A percentile compares a stretch with the other conserved stretches of the same genome.
phyloP scores from a whole-genome alignment of 805 yeast species.

The Schwanniomyces vanrijiae region DNA sequence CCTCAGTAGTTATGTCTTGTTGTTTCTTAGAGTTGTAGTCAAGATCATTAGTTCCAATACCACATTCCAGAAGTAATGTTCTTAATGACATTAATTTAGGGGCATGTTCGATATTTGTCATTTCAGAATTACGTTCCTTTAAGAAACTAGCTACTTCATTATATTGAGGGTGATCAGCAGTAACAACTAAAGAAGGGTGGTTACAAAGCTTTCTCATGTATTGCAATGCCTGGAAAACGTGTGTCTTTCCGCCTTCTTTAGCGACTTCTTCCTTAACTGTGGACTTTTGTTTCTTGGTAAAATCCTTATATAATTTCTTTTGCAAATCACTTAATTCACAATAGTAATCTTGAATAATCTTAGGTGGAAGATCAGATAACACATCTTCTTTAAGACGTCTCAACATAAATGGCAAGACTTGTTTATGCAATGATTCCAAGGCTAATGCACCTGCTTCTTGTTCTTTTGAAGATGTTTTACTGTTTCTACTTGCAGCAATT shows the following conservation, averaged over 20 bases:
- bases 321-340: slow-evolving; percentile 94
- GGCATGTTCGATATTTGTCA: slow-evolving; percentile 79
- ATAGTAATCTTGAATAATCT: slow-evolving; percentile 96
- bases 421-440: slow-evolving; percentile 92
- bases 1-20: slow-evolving; percentile 45
- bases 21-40: slow-evolving; percentile 30
- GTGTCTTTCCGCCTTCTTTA: slow-evolving; percentile 65
- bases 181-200: slow-evolving; percentile 89
- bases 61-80: slow-evolving; percentile 85
- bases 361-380: slow-evolving; percentile 93
- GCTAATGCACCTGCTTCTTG: slow-evolving; percentile 98
- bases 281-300: slow-evolving; percentile 80
- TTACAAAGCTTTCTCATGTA: slow-evolving; percentile 97
- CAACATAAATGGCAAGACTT: slow-evolving; percentile 92
- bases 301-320: slow-evolving; percentile 82
- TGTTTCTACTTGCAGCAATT: slow-evolving; percentile 87
- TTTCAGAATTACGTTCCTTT: slow-evolving; percentile 52
- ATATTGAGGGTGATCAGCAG: slow-evolving; percentile 80
- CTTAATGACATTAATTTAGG: slow-evolving; percentile 86
- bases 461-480: slow-evolving; percentile 85
- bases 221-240: slow-evolving; percentile 95
- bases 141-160: slow-evolving; percentile 64
- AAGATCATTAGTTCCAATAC: slow-evolving; percentile 62
- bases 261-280: slow-evolving; percentile 65
- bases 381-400: slow-evolving; percentile 97